Evolutionary conservation across 164 flowering plant genomes (phyloP).

Genomic region (Berberis thunbergii): DNA sequence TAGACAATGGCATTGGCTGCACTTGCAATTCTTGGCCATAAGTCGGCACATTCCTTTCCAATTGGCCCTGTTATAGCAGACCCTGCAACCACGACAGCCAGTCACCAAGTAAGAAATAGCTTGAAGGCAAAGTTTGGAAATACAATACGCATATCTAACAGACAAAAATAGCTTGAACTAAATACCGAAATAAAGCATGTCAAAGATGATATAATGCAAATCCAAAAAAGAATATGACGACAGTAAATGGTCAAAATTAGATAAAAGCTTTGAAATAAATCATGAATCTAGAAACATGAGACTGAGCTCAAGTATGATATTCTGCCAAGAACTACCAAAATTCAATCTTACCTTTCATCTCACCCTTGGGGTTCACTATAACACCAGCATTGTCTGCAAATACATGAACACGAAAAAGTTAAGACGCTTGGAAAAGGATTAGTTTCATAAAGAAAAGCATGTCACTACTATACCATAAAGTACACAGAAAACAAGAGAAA

Average conservation of each 20-base stretch:
- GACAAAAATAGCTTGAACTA: too few relatives aligned
- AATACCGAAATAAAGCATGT: too few relatives aligned
- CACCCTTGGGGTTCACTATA: slow-evolving; percentile 73
- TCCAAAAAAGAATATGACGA: too few relatives aligned
- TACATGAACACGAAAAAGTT: background rate
- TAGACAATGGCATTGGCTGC: slow-evolving; percentile 41
- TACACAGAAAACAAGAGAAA: background rate
- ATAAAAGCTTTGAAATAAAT: too few relatives aligned
- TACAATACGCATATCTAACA: background rate
- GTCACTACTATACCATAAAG: background rate
- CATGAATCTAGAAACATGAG: too few relatives aligned
- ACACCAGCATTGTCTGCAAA: slow-evolving; percentile 77
- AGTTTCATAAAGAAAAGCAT: background rate
- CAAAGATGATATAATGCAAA: too few relatives aligned
- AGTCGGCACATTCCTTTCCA: slow-evolving; percentile 53
- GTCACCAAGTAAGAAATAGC: background rate
- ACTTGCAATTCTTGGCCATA: slow-evolving; percentile 49
- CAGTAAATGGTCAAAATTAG: too few relatives aligned
- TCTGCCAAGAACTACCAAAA: background rate
- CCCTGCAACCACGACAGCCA: slow-evolving; percentile 12
- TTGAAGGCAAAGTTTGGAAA: background rate
- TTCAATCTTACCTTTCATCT: slow-evolving; percentile 57
- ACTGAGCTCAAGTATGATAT: background rate
- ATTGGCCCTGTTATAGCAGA: slow-evolving; percentile 50
- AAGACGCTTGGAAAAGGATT: background rate